Evolutionary conservation across 192 early-diverging fungal genomes (phyloP).

Genomic region (Entomortierella beljakovae): DNA sequence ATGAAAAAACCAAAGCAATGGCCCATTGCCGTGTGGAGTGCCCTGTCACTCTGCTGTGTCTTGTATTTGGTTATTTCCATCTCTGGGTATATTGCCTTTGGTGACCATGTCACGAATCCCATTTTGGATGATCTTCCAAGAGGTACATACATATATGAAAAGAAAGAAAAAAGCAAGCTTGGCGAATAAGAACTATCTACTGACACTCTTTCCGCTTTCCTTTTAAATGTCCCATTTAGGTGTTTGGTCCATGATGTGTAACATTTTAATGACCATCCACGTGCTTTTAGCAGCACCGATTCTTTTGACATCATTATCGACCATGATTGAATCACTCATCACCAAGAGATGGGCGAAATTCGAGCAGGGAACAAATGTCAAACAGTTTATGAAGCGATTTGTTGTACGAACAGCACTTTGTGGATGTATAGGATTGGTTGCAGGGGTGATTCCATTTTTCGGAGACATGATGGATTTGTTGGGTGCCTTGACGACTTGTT

Average conservation of each 20-base stretch:
- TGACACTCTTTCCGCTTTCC: not conserved
- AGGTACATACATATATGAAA: too few species aligned
- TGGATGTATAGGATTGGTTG: conserved; percentile 63
- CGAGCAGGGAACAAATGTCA: conserved; percentile 39
- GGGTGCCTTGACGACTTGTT: conserved; percentile 76
- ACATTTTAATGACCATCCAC: conserved; percentile 79
- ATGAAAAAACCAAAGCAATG: conserved; percentile 80
- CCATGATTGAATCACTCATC: conserved; percentile 67
- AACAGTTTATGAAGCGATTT: conserved; percentile 65
- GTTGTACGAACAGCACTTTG: conserved; percentile 67
- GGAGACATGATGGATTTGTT: conserved; percentile 81
- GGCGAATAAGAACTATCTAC: too few species aligned
- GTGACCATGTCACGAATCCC: conserved; percentile 68
- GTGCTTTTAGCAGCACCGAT: conserved; percentile 85
- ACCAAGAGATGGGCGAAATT: conserved; percentile 37
- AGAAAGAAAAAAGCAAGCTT: too few species aligned
- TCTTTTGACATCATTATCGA: conserved; percentile 74
- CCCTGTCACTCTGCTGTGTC: conserved; percentile 67
- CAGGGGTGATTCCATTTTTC: conserved; percentile 80
- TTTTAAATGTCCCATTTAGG: conserved; percentile 39
- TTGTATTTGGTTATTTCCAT: conserved; percentile 77
- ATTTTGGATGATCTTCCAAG: conserved; percentile 73
- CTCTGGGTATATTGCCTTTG: conserved; percentile 80
- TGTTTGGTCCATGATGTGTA: conserved; percentile 67
- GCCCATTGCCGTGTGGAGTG: conserved; percentile 65